phyloP scores from a whole-genome alignment of 345 rosid species.

The Physaria fendleri region DNA sequence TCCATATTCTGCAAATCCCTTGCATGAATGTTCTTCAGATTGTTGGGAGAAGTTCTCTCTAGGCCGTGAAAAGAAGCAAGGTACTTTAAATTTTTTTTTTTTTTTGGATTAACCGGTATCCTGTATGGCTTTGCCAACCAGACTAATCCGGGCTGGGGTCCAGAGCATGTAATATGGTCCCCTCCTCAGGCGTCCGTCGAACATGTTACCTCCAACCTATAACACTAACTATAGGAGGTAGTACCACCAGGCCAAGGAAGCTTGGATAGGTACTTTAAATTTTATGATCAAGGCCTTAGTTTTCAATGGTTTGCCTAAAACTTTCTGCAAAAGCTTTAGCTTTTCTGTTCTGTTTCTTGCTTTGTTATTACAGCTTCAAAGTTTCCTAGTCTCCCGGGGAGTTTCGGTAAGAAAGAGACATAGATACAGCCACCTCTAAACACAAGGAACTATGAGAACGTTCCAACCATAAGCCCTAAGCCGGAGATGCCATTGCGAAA shows the following conservation, averaged over 20 bases:
- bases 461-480: slow-evolving; percentile 21
- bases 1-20: slow-evolving; percentile 17
- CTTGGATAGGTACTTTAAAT: too few relatives aligned
- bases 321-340: too few relatives aligned
- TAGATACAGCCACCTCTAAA: slow-evolving; percentile 40
- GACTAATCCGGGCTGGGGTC: too few relatives aligned
- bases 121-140: not conserved
- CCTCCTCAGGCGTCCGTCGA: too few relatives aligned
- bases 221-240: too few relatives aligned
- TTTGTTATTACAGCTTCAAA: slow-evolving; percentile 39
- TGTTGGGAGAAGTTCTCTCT: slow-evolving; percentile 31
- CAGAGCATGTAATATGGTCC: too few relatives aligned
- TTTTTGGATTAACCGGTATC: not conserved
- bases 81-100: slow-evolving; percentile 16
- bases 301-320: too few relatives aligned
- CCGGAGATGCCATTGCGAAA: slow-evolving; percentile 9
- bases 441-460: slow-evolving; percentile 25
- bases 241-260: too few relatives aligned
- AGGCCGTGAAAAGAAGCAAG: slow-evolving; percentile 29
- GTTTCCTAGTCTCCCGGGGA: slow-evolving; percentile 39
- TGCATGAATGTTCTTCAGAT: slow-evolving; percentile 32
- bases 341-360: slow-evolving; percentile 4
- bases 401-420: slow-evolving; percentile 59
- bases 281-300: not conserved
- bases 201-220: too few relatives aligned